Evolutionary conservation across 306 rosid species (phyloP).

Genomic region (Sphenostylis stenocarpa): DNA sequence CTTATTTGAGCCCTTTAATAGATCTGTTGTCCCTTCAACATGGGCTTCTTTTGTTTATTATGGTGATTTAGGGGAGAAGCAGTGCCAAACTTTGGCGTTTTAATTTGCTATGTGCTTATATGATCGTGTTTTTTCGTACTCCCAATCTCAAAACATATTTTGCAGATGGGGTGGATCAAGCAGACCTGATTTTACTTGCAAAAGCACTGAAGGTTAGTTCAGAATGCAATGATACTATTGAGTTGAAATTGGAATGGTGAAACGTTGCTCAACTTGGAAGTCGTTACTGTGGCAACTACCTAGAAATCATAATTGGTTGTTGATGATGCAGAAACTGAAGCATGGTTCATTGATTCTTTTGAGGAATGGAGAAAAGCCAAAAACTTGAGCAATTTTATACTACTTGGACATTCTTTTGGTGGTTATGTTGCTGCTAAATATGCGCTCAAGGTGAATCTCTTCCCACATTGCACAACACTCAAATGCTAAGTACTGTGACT

Average conservation of each 20-base stretch:
- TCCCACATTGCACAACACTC: slow-evolving; percentile 15
- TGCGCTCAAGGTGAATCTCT: slow-evolving; percentile 75
- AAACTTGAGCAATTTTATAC: slow-evolving; percentile 76
- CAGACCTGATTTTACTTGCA: slow-evolving; percentile 96
- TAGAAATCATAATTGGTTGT: slow-evolving; percentile 27
- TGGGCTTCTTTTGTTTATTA: background rate
- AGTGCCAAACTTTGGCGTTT: background rate
- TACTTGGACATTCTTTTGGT: slow-evolving; percentile 98
- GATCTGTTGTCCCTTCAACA: background rate
- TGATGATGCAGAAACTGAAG: slow-evolving; percentile 83
- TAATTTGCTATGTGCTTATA: background rate
- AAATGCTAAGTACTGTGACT: slow-evolving; percentile 3
- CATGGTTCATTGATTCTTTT: slow-evolving; percentile 95
- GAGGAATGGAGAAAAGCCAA: slow-evolving; percentile 98
- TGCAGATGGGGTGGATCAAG: slow-evolving; percentile 99
- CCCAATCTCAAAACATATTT: slow-evolving; percentile 12
- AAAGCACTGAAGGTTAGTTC: slow-evolving; percentile 86
- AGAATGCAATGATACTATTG: slow-evolving; percentile 19
- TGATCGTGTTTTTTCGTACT: background rate
- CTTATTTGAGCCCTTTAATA: background rate
- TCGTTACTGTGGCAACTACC: background rate
- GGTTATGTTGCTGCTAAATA: slow-evolving; percentile 95
- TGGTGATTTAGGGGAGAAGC: background rate
- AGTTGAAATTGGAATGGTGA: slow-evolving; percentile 6
- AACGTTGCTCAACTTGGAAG: background rate